Base-by-base conservation (phyloP, 202 grass and related monocot species). In the Saccharum hybrid region DNA sequence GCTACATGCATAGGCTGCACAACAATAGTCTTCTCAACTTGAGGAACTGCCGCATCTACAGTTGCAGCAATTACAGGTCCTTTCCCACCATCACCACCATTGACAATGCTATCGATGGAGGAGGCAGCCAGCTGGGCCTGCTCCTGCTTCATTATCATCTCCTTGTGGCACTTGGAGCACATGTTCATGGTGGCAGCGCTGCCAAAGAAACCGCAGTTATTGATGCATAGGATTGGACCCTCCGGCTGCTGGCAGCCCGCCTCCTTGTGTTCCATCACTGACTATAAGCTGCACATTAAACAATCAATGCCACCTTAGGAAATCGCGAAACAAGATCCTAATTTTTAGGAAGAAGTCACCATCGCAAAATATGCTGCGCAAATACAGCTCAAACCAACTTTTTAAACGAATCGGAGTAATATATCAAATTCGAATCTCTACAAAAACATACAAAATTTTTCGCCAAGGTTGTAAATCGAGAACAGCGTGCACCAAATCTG, bases 141-240 rank as follows among this genome's bases (percentile, higher is more conserved):
- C 14, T 94, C 87, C 79, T 99, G 81, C 79, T 96, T 96, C 73
- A 83, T 82, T 74, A 96, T 84, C 91, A 99, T 96, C 74, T 96
- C 96, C 82, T 99, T 99, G 82, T 99, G 93, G 83, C 96, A 99
- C 84, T 99, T 99, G 68, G 96, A 99, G 79, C 96, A 99, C 96
- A 99, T 99, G 86, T 99, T 96, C 88, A 93, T 93, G 0, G 96
- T 96, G 0, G 96, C 87, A 0, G 91, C 77, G 1, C 96, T 99
- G 49, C 93, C 96, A 63, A 99, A 99, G 83, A 99, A 99, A 60
- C 96, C 93, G 0, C 96, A 99, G 75, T 99, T 99, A 72, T 99
- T 99, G 83, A 94, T 84, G 82, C 96, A 99, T 0, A 96, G 93
- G 56, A 96, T 99, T 13, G 93, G 93, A 3, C 93, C 93, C 86